Conservation (phyloP, 331 rosid species). For the Quercus lobata region DNA sequence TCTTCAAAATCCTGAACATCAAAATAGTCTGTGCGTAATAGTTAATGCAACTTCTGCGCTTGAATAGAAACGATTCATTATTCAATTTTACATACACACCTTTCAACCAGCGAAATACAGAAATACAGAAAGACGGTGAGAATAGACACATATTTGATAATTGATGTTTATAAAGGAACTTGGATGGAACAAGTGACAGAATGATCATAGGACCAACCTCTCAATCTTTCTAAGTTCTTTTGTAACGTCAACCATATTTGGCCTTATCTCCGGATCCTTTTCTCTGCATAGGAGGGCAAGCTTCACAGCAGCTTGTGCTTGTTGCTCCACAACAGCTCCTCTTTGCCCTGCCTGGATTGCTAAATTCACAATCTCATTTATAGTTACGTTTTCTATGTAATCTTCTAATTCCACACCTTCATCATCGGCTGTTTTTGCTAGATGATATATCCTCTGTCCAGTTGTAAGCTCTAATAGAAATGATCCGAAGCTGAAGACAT, state of each 20-base stretch:
- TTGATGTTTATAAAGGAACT: no score
- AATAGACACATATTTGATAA: no score
- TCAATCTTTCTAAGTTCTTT: slow-evolving; percentile 3
- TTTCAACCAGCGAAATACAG: no score
- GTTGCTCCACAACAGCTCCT: neutral
- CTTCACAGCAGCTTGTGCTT: neutral
- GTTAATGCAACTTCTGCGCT: no score
- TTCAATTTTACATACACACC: no score
- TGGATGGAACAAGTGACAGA: neutral
- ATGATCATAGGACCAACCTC: neutral
- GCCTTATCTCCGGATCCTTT: neutral
- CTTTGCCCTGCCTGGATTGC: neutral
- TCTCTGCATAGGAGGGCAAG: neutral
- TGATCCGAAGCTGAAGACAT: neutral
- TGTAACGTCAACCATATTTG: neutral
- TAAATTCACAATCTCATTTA: neutral
- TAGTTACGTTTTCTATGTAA: neutral
- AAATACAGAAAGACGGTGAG: no score
- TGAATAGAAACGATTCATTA: neutral
- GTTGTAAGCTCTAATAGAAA: neutral
- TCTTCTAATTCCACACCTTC: neutral
- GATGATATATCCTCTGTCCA: neutral
- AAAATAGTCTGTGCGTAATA: no score
- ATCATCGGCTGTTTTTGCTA: no score
- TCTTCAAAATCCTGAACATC: neutral